phyloP scores from a whole-genome alignment of 352 stramenopile genomes.

The Pythium volutum region DNA sequence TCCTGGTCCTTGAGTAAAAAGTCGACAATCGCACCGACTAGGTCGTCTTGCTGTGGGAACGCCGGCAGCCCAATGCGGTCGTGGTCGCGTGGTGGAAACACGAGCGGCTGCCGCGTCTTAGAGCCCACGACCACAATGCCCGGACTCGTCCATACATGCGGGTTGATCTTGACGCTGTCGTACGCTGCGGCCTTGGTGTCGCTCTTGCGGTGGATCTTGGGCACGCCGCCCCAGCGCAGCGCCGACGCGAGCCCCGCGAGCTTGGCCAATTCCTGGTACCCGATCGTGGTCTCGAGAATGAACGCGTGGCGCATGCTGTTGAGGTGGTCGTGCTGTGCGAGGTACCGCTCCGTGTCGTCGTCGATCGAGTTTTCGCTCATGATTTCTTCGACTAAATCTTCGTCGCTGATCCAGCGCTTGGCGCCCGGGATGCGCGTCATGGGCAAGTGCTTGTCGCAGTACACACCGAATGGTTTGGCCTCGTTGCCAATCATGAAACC shows the following conservation, averaged over 20 bases:
- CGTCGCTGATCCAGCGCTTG: constrained; percentile 83
- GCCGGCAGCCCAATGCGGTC: constrained; percentile 42
- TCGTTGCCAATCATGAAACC: constrained; percentile 81
- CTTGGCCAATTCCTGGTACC: constrained; percentile 44
- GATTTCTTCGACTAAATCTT: constrained; percentile 81
- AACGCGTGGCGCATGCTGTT: constrained; percentile 60
- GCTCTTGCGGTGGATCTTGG: constrained; percentile 14
- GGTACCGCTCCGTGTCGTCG: constrained; percentile 32
- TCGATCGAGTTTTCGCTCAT: constrained; percentile 64
- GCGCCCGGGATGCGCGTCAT: constrained; percentile 57
- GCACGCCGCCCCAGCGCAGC: constrained; percentile 24
- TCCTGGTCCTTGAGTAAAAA: constrained; percentile 64
- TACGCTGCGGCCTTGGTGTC: constrained; percentile 32
- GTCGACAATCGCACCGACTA: constrained; percentile 73
- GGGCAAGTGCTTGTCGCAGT: constrained; percentile 83
- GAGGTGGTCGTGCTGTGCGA: constrained; percentile 24
- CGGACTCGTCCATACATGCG: constrained; percentile 36
- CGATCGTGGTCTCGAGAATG: constrained; percentile 74
- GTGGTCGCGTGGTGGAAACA: constrained; percentile 44
- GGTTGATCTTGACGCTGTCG: constrained; percentile 33
- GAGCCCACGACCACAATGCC: constrained; percentile 43
- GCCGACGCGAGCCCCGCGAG: constrained; percentile 44
- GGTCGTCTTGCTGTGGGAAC: constrained; percentile 44
- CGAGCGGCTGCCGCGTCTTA: constrained; percentile 37
- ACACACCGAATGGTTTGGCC: constrained; percentile 63